phyloP scores from a whole-genome alignment of 2,329 filamentous ascomycete species.

The Clarireedia monteithiana region DNA sequence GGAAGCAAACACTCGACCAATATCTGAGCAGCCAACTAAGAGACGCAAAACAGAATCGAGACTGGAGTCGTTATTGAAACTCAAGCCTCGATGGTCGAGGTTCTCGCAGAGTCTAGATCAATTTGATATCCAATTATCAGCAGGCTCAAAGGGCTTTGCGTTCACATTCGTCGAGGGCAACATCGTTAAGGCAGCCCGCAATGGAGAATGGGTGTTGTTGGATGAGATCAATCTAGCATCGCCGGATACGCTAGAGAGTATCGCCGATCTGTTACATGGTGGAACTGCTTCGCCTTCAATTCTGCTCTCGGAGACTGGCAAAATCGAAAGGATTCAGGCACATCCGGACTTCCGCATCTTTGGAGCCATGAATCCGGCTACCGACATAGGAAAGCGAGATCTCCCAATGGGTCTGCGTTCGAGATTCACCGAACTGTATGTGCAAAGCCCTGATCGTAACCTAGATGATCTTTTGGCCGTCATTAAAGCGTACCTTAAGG shows the following conservation, averaged over 20 bases:
- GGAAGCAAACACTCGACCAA: constrained; percentile 29
- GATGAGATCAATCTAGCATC: constrained; percentile 97
- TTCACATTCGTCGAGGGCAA: constrained; percentile 97
- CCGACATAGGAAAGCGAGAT: constrained; percentile 93
- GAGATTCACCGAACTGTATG: constrained; percentile 92
- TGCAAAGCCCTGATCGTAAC: constrained; percentile 81
- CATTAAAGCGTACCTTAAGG: constrained; percentile 79
- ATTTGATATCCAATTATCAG: constrained; percentile 71
- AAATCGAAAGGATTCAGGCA: constrained; percentile 80
- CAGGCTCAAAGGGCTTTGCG: constrained; percentile 68
- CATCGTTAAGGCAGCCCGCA: constrained; percentile 89
- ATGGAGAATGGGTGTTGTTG: constrained; percentile 93
- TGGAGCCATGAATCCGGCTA: constrained; percentile 98
- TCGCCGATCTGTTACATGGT: constrained; percentile 76
- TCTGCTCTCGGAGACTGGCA: constrained; percentile 85
- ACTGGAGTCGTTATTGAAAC: constrained; percentile 51
- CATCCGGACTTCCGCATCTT: constrained; percentile 95
- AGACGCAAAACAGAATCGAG: constrained; percentile 58
- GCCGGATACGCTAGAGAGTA: constrained; percentile 87
- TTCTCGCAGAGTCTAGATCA: constrained; percentile 70
- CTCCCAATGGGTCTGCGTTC: constrained; percentile 82
- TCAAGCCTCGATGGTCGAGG: constrained; percentile 65
- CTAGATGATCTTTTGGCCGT: constrained; percentile 80
- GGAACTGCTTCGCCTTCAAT: constrained; percentile 71
- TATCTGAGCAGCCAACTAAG: constrained; percentile 60